Evolutionary conservation across 2,329 filamentous ascomycete species (phyloP).

Genomic region (Venturia aucupariae): DNA sequence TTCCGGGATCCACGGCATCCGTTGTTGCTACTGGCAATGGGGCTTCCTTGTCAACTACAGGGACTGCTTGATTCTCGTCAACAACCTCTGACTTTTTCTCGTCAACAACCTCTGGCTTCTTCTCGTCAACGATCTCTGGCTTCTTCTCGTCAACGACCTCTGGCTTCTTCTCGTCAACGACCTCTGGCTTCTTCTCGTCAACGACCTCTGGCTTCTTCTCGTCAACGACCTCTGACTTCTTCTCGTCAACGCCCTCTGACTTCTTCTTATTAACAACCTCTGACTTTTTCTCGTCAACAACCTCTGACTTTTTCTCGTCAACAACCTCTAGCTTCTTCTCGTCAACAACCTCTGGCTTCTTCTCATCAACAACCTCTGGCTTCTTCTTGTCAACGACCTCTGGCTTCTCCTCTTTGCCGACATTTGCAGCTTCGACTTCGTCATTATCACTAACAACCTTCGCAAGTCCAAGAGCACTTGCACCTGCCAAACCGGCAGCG

Average conservation of each 20-base stretch:
- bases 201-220: background rate
- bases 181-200: background rate
- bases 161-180: background rate
- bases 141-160: background rate
- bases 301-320: background rate
- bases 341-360: background rate
- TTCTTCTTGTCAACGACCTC: background rate
- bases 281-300: background rate
- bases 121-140: too few relatives aligned
- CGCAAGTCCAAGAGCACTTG: background rate
- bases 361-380: background rate
- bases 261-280: too few relatives aligned
- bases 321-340: background rate
- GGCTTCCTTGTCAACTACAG: background rate
- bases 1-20: background rate
- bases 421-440: background rate
- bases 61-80: background rate
- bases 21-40: background rate
- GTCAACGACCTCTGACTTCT: background rate
- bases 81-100: background rate
- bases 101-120: too few relatives aligned
- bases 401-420: background rate
- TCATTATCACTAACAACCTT: slow-evolving; percentile 2
- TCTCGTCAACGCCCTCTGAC: too few relatives aligned
- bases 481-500: background rate